A percentile compares a stretch with the other conserved stretches of the same genome.
Evolutionary conservation across 441 rosid genomes (phyloP).

Genomic region (Pelargonium fulgidum): DNA sequence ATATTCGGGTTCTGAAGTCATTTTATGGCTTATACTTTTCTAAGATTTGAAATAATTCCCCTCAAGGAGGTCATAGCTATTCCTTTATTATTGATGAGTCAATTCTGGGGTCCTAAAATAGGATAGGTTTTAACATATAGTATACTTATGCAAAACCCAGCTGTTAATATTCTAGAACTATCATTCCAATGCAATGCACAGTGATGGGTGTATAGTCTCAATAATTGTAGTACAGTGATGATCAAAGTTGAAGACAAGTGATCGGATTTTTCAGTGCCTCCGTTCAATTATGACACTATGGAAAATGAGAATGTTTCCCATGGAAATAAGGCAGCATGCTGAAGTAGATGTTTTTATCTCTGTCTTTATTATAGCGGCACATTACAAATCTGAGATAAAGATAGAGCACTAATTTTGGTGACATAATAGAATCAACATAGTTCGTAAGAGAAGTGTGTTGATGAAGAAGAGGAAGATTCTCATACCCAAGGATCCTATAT

Average conservation of each 20-base stretch:
- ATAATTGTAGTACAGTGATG: background rate
- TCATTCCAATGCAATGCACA: background rate
- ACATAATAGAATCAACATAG: too few species aligned
- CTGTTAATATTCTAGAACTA: background rate
- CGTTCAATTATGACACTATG: background rate
- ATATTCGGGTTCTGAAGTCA: too few species aligned
- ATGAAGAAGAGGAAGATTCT: too few species aligned
- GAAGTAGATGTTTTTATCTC: background rate
- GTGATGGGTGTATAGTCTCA: background rate
- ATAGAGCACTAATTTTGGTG: background rate
- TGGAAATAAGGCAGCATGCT: background rate
- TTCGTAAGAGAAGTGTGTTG: too few species aligned
- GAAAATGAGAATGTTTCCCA: background rate
- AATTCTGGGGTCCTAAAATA: background rate
- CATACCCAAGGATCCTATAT: too few species aligned
- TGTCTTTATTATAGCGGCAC: background rate
- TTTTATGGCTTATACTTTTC: too few species aligned
- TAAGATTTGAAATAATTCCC: too few species aligned
- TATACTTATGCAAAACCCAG: background rate
- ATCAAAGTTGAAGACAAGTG: background rate
- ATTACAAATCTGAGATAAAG: background rate
- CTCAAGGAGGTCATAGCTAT: too few species aligned
- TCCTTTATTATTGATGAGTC: background rate
- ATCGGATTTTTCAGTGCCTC: background rate
- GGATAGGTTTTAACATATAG: background rate